Base-by-base conservation (phyloP, 257 asterid genomes). In the Gentiana dahurica region DNA sequence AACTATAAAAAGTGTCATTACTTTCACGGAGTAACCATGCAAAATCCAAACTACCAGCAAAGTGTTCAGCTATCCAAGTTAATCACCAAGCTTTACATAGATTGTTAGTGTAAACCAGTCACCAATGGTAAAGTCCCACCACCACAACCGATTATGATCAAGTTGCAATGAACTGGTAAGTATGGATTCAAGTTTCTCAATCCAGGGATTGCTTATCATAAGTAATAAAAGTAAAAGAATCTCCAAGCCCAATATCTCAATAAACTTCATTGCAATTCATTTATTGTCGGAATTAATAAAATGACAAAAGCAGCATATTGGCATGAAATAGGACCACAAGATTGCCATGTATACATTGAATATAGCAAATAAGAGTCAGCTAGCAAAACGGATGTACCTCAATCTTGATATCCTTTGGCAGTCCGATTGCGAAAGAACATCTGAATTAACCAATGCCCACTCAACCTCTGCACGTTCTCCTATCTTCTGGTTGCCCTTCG, bases 341-440 rank as follows among this genome's bases (percentile, higher is more conserved):
- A 33, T 8, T 46, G 38, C 45, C 4, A 9, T 36, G 53, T 38
- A 58, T 24, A 54, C 2, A 32, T 36, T 4, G 49, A 52, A 24
- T 10, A 33, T 36, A 58, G 51, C 41, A 44, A 39, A 47, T 60
- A 5, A 47, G 52, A 49, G 54, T 48, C 34, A 11, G 12, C 61
- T 38, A 49, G 54, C 9, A 56, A 55, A 45, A 35, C 38, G 39
- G 36, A 12, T 44, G 12, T 71, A 78, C 84, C 84, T 74, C 48
- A 61, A 74, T 52, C 46, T 63, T 70, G n/a, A 61, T 57, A 53
- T 75, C 71, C 65, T 69, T 59, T 15, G 79, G 75, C 59, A 72
- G 66, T 37, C 75, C 79, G 74, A 78, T 54, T 37, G 55, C 66
- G 63, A 61, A 60, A 74, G 50, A 55, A 70, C 53, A 55, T 60